Conservation (phyloP, 306 rosid species). For the Gynostemma pentaphyllum region DNA sequence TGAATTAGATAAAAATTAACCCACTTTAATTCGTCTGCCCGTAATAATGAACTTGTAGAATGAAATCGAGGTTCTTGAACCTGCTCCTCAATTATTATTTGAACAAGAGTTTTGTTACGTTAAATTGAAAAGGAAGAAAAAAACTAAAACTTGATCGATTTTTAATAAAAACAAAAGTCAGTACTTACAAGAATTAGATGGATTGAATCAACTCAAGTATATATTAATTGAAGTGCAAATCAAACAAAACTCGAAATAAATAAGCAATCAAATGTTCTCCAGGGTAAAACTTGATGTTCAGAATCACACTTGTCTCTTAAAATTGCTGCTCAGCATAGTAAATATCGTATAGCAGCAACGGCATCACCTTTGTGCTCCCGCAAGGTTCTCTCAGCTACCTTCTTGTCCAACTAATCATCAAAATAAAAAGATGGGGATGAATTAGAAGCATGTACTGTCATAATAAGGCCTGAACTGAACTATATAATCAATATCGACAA, state of each 20-base stretch:
- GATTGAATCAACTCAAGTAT: neutral
- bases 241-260: too few species aligned
- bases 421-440: neutral
- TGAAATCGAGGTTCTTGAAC: too few species aligned
- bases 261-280: neutral
- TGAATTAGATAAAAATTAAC: too few species aligned
- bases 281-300: neutral
- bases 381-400: slow-evolving; percentile 89
- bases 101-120: too few species aligned
- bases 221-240: neutral
- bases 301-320: neutral
- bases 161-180: too few species aligned
- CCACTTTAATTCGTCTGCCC: too few species aligned
- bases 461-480: neutral
- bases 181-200: neutral
- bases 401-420: slow-evolving; percentile 63
- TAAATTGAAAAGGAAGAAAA: too few species aligned
- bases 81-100: too few species aligned
- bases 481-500: neutral
- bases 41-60: too few species aligned
- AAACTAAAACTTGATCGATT: too few species aligned
- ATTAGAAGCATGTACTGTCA: neutral
- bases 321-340: slow-evolving; percentile 34
- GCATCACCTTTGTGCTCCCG: slow-evolving; percentile 97
- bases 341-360: slow-evolving; percentile 79